phyloP scores from a whole-genome alignment of 139 green algal genomes.

The Micractinium sp. region DNA sequence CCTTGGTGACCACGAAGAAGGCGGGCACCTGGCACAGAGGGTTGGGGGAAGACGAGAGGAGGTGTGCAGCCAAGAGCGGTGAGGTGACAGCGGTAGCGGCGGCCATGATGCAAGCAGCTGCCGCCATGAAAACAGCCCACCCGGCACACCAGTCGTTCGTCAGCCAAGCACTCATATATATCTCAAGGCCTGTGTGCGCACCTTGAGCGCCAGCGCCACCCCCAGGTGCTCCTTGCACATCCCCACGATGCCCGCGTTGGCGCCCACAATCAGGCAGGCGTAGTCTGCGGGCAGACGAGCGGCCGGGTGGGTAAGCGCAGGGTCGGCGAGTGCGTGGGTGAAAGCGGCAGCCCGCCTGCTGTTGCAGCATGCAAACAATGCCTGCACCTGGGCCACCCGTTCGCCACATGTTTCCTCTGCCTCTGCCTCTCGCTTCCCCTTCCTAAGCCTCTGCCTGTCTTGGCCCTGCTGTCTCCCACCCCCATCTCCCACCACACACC shows the following conservation, averaged over 20 bases:
- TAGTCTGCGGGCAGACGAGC: conserved; percentile 60
- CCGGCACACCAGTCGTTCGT: no score
- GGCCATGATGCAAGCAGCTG: neutral
- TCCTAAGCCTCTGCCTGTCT: neutral
- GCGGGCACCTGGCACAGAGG: conserved; percentile 59
- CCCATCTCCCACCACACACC: neutral
- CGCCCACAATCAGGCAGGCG: conserved; percentile 80
- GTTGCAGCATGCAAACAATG: neutral
- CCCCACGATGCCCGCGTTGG: conserved; percentile 85
- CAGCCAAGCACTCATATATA: no score
- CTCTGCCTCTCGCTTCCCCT: no score
- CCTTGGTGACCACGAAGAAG: conserved; percentile 92
- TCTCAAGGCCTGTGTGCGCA: neutral
- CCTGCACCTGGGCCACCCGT: no score
- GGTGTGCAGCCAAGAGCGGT: neutral
- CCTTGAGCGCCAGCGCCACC: conserved; percentile 88
- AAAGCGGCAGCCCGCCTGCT: neutral
- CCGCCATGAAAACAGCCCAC: no score
- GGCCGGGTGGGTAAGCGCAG: neutral
- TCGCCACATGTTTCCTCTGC: no score
- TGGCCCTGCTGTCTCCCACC: no score
- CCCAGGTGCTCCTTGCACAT: conserved; percentile 96
- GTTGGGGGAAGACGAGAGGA: neutral
- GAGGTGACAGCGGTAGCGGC: no score
- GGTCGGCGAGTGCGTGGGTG: no score